Evolutionary conservation across 2,329 filamentous ascomycete genomes (phyloP).

Genomic region (Paecilomyces niveus): DNA sequence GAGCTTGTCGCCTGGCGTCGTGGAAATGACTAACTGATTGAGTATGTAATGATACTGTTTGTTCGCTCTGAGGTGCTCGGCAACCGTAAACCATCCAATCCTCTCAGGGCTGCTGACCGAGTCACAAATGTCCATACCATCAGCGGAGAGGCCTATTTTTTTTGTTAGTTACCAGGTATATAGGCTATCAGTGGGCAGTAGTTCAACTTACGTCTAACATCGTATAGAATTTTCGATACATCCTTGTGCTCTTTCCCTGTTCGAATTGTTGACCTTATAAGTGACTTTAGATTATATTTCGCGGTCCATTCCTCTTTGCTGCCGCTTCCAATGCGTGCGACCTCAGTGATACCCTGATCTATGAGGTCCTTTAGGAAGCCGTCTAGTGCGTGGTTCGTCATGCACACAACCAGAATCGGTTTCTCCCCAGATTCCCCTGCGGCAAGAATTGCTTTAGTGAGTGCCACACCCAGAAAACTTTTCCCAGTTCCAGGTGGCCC

Average conservation of each 20-base stretch:
- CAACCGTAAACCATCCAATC: constrained; percentile 5
- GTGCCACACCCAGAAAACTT: constrained; percentile 13
- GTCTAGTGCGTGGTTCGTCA: constrained; percentile 27
- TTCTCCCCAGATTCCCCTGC: constrained; percentile 11
- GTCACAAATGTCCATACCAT: constrained; percentile 6
- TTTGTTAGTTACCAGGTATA: not conserved
- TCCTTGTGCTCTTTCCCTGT: constrained; percentile 3
- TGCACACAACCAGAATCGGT: constrained; percentile 23
- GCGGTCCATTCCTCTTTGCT: constrained; percentile 19
- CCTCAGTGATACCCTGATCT: constrained; percentile 15
- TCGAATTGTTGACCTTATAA: constrained; percentile 5
- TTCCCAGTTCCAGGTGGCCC: constrained; percentile 23
- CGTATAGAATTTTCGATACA: not conserved
- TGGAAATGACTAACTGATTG: constrained; percentile 2
- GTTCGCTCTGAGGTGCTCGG: constrained; percentile 1
- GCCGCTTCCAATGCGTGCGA: constrained; percentile 20
- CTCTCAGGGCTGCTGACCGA: constrained; percentile 2
- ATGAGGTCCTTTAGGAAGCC: constrained; percentile 18
- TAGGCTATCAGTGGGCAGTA: not conserved
- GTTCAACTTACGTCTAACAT: constrained; percentile 2
- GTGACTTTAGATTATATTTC: constrained; percentile 8
- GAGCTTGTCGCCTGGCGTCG: not conserved
- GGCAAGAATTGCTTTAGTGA: constrained; percentile 16
- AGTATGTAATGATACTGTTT: constrained; percentile 1
- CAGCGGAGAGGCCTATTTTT: not conserved